Percentiles rank a stretch among this genome's conserved stretches.
Conservation (phyloP, 257 asterid genomes). For the Marsdenia floribunda region DNA sequence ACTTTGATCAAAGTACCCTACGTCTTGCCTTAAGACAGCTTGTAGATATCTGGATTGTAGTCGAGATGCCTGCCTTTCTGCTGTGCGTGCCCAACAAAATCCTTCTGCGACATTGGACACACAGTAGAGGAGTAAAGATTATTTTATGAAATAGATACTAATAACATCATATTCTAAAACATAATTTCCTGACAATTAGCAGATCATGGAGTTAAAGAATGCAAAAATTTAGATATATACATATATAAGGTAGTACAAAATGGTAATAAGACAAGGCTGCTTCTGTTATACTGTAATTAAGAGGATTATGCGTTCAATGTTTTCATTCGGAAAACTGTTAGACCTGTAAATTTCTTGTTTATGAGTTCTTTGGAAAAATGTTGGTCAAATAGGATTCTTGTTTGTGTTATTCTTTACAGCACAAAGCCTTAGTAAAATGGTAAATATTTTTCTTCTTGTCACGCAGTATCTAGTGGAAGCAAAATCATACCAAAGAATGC, state of each 20-base stretch:
- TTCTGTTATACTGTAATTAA: not conserved
- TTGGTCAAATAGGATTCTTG: no score
- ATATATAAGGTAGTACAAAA: not conserved
- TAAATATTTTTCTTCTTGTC: not conserved
- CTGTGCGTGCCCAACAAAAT: constrained; percentile 24
- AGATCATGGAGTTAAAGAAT: not conserved
- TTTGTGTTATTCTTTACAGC: no score
- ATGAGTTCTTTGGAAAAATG: not conserved
- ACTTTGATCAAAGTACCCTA: constrained; percentile 11
- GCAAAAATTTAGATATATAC: not conserved
- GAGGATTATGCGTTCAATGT: not conserved
- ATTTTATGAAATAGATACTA: not conserved
- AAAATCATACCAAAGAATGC: constrained; percentile 17
- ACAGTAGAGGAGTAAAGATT: not conserved
- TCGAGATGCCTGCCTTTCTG: constrained; percentile 18
- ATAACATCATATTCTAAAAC: not conserved
- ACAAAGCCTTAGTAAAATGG: not conserved
- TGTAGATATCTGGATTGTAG: constrained; percentile 16
- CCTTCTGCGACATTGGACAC: constrained; percentile 9
- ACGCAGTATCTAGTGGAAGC: not conserved
- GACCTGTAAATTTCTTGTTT: not conserved
- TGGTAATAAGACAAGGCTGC: not conserved
- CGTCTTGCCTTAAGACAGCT: constrained; percentile 19
- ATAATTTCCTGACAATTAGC: not conserved
- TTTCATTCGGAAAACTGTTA: not conserved